These are phyloP conservation scores for Cryptococcus amylolentus DNA, from an alignment of 1,284 basidiomycete species.

Conservation along the genomic window DNA sequence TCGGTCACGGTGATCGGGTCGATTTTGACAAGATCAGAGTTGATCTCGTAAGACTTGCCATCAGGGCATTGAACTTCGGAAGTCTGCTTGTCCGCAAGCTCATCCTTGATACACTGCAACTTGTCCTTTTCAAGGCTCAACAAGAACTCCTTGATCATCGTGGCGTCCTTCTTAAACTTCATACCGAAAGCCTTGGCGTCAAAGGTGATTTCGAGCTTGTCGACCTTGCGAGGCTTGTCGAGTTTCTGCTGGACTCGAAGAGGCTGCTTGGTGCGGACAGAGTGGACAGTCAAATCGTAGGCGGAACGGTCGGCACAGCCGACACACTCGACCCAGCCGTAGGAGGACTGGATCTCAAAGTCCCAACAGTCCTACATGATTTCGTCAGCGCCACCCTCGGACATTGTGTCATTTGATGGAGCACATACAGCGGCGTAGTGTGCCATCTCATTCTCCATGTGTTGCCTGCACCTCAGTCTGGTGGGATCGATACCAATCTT, in stretches of 20 bases:
- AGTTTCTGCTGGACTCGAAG: slow-evolving; percentile 80
- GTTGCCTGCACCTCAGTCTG: slow-evolving; percentile 88
- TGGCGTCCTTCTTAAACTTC: slow-evolving; percentile 82
- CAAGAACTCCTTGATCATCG: slow-evolving; percentile 66
- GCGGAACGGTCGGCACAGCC: slow-evolving; percentile 99
- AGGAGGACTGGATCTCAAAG: slow-evolving; percentile 91
- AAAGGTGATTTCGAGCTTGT: slow-evolving; percentile 72
- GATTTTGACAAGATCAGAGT: slow-evolving; percentile 72
- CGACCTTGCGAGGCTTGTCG: slow-evolving; percentile 71
- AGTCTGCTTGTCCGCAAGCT: slow-evolving; percentile 64
- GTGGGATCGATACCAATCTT: slow-evolving; percentile 89
- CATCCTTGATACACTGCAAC: slow-evolving; percentile 66
- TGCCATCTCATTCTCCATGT: slow-evolving; percentile 98
- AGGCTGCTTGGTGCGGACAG: slow-evolving; percentile 58
- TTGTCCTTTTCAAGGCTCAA: slow-evolving; percentile 65
- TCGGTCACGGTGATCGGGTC: slow-evolving; percentile 86
- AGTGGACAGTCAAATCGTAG: slow-evolving; percentile 73
- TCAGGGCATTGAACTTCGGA: slow-evolving; percentile 54
- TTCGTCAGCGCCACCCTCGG: background rate
- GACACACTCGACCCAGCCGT: slow-evolving; percentile 98
- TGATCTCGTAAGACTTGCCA: slow-evolving; percentile 68
- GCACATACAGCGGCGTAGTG: slow-evolving; percentile 74
- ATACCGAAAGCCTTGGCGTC: slow-evolving; percentile 89
- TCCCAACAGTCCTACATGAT: slow-evolving; percentile 83
- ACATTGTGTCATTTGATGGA: background rate